Evolutionary conservation across 495 filamentous ascomycete genomes (phyloP), one percentile per base, ranked within the genome.

Genomic region (Penicillium daleae): DNA sequence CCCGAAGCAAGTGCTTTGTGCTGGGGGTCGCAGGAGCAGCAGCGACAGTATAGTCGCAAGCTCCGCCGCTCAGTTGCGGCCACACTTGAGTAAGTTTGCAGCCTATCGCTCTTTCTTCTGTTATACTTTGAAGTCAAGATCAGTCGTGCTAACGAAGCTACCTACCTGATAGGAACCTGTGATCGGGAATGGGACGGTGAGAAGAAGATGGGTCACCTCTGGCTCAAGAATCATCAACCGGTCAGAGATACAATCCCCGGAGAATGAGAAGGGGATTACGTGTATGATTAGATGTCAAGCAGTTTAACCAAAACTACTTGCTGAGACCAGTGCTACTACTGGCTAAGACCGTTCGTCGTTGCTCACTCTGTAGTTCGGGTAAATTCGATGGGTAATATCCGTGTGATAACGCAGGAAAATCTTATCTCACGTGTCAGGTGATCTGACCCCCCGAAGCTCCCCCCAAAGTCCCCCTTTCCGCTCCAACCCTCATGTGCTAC

Each of bases 1-100:
- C 89, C 86, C 3, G 93, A 97, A 66, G 95, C 94, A 8, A 86
- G 90, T 19, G 91, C 87, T 72, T 76, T 98, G 22, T 97, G 88
- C 71, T 99, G 95, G 95, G 93, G 93, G 4, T 81, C 82, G 0
- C 73, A 84, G 6, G 89, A 94, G 0, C 88, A 93, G 35, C 88
- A 90, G 60, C 95, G 89, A 76, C 75, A 85, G 64, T 99, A 98
- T 79, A 91, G 90, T 62, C 84, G 93, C 58, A 88, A 88, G 67
- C 78, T 98, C 44, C 86, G 95, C 57, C 66, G 83, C 31, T 80
- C 81, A 13, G 82, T 87, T 5, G 83, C 86, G 69, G 71, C 76
- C 17, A 87, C 84, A 61, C 64, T 75, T 52, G 83, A 86, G 79
- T 87, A 64, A 73, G 80, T 21, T 7, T n/a, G 24, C 7, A 17